Evolutionary conservation across 495 filamentous ascomycete genomes (phyloP).

Genomic region (Daldinia grandis): DNA sequence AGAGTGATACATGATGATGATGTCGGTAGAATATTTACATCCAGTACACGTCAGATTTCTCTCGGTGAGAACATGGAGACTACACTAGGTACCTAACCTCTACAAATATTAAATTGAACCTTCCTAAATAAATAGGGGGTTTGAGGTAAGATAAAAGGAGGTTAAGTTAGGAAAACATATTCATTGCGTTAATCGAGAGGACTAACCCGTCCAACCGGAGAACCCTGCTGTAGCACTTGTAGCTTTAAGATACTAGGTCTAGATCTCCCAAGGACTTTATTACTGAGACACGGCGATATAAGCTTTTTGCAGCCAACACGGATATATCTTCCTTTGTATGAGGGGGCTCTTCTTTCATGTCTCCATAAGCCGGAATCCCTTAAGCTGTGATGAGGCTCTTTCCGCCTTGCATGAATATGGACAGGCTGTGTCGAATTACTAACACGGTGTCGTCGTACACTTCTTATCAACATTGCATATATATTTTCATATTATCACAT

Average conservation of each 20-base stretch:
- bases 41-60: background rate
- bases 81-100: background rate
- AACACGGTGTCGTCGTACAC: background rate
- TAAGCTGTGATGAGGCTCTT: background rate
- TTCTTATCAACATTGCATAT: background rate
- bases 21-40: background rate
- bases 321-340: background rate
- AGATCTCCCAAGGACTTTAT: background rate
- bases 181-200: background rate
- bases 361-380: background rate
- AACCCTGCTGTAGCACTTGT: background rate
- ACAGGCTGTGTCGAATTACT: background rate
- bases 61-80: background rate
- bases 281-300: background rate
- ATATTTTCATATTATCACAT: background rate
- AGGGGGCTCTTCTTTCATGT: background rate
- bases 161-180: background rate
- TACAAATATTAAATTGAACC: background rate
- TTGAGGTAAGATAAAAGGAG: background rate
- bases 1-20: background rate
- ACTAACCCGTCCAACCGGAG: background rate
- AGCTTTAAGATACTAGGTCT: background rate
- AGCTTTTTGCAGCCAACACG: background rate
- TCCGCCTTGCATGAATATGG: background rate
- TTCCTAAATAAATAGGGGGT: background rate